Evolutionary conservation across 192 early-diverging fungal genomes (phyloP), one percentile per base, ranked within the genome.

Genomic region (Helicostylum pulchrum): DNA sequence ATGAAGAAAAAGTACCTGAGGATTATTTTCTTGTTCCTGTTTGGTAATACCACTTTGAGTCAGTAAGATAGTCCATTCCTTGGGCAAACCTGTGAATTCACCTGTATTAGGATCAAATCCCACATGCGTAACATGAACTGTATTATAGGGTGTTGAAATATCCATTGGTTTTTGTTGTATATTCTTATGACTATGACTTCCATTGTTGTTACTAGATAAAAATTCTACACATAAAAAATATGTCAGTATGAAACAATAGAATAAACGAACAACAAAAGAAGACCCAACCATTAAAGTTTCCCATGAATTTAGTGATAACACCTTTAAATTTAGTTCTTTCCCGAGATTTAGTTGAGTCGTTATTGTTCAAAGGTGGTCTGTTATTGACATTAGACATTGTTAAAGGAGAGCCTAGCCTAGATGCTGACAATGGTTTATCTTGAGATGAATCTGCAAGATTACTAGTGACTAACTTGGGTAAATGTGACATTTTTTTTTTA

Each of bases 101-200:
- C 94, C 95, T 42, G 93, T 97, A 60, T 96, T 91, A 60, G 90
- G 87, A 73, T 99, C 92, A 75, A 92, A 99, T 8, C 97, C 97
- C 21, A 98, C 97, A 73, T 99, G 97, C 14, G 95, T 97, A 32
- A 99, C 80, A 77, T 99, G 97, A 39, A 93, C 84, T 4, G 95
- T 93, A 74, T 97, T 97, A 78, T 94, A 99, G 7, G 97, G 97
- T 23, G 87, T 85, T 5, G 94, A 96, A 54, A 99, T 94, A 75
- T 97, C 90, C 55, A 87, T 83, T 44, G 39, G 31, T 70, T 87
- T 86, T 63, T 55, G 31, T 36, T 26, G 30, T 34, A 32, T 14
- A 56, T n/a, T 31, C 9, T 17, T 55, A 31, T 36, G 36, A 39
- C 31, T 56, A 19, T 17, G 34, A 4, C n/a, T 56, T 34, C 54